Evolutionary conservation across 2,329 filamentous ascomycete species (phyloP).

Genomic region (Fusarium subglutinans): DNA sequence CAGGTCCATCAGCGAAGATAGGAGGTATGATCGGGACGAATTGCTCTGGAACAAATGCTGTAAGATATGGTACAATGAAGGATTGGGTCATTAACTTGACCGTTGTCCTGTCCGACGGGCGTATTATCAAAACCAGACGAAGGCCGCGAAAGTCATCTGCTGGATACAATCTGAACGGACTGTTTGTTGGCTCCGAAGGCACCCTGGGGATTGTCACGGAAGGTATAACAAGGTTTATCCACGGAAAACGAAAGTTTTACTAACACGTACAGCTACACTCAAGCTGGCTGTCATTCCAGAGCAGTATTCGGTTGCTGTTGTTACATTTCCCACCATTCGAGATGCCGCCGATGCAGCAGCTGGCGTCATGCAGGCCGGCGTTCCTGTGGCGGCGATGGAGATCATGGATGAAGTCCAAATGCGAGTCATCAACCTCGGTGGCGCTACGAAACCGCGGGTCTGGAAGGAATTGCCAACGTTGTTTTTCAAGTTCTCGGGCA

Average conservation of each 20-base stretch:
- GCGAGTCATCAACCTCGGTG: slow-evolving; percentile 80
- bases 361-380: slow-evolving; percentile 77
- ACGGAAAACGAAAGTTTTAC: neutral
- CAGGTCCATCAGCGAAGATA: slow-evolving; percentile 74
- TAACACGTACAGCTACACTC: slow-evolving; percentile 67
- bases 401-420: slow-evolving; percentile 92
- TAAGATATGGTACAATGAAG: slow-evolving; percentile 86
- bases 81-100: slow-evolving; percentile 88
- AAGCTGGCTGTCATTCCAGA: slow-evolving; percentile 82
- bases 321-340: slow-evolving; percentile 80
- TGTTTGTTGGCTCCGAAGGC: slow-evolving; percentile 85
- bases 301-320: slow-evolving; percentile 80
- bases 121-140: slow-evolving; percentile 79
- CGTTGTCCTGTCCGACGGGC: slow-evolving; percentile 81
- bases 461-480: slow-evolving; percentile 82
- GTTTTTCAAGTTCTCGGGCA: slow-evolving; percentile 89
- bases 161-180: slow-evolving; percentile 82
- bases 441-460: slow-evolving; percentile 71
- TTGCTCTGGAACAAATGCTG: slow-evolving; percentile 80
- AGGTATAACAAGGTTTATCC: slow-evolving; percentile 48
- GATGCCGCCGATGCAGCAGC: slow-evolving; percentile 79
- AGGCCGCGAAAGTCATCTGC: slow-evolving; percentile 84
- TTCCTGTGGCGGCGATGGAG: slow-evolving; percentile 81
- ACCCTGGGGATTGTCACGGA: slow-evolving; percentile 85
- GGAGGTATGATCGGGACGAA: slow-evolving; percentile 87